Conservation (phyloP, 495 filamentous ascomycete genomes). For the Halenospora varia region DNA sequence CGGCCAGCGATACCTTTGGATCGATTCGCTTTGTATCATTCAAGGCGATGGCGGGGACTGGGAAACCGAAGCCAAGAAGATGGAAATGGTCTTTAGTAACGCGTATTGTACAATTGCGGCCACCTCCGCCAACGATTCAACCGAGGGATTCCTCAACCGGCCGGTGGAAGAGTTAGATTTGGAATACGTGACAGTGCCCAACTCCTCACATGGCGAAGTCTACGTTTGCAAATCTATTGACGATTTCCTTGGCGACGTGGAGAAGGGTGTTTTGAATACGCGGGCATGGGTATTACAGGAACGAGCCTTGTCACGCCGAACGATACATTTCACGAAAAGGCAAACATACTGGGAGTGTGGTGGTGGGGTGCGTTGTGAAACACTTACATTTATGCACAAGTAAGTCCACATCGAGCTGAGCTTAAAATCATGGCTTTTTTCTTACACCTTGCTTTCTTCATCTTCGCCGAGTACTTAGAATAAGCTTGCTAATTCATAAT, state of each 20-base stretch:
- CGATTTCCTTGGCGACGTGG: constrained; percentile 31
- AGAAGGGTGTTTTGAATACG: constrained; percentile 27
- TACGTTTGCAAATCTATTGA: constrained; percentile 25
- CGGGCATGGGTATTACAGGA: constrained; percentile 43
- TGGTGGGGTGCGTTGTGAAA: constrained; percentile 29
- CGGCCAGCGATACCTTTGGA: constrained; percentile 7
- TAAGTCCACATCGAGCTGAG: neutral
- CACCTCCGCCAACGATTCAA: constrained; percentile 20
- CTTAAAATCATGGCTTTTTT: neutral
- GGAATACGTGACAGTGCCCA: neutral
- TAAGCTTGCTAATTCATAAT: neutral
- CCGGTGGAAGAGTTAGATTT: neutral
- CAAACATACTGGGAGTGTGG: constrained; percentile 43
- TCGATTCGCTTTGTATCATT: constrained; percentile 28
- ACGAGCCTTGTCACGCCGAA: constrained; percentile 33
- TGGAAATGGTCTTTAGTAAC: constrained; percentile 35
- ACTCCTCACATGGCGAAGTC: neutral
- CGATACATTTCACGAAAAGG: constrained; percentile 36
- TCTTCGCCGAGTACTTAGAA: neutral
- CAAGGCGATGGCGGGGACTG: constrained; percentile 34
- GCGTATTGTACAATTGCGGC: constrained; percentile 34
- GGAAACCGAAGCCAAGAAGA: constrained; percentile 27
- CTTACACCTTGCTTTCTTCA: neutral
- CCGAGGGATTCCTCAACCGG: constrained; percentile 26
- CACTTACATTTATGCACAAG: neutral